phyloP scores from a whole-genome alignment of 805 yeast species.

The Lipomyces orientalis region DNA sequence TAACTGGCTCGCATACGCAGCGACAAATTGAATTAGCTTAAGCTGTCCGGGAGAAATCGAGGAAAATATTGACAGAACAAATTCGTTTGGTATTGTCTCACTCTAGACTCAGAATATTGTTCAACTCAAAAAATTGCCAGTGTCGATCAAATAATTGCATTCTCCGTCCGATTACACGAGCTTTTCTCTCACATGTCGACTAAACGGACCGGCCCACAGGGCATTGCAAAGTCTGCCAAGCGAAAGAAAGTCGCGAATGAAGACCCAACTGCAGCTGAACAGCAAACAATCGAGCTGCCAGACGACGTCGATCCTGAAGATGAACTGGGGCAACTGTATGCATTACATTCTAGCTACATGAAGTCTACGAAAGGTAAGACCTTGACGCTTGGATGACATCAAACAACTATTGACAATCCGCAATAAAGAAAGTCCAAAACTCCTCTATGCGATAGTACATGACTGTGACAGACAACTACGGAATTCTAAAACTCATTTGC shows the following conservation, averaged over 20 bases:
- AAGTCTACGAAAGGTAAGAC: constrained; percentile 57
- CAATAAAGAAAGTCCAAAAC: constrained; percentile 35
- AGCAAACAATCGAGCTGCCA: constrained; percentile 69
- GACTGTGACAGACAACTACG: constrained; percentile 81
- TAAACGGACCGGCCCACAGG: constrained; percentile 31
- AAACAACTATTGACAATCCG: not conserved
- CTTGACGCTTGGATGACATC: not conserved
- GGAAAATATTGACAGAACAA: not conserved
- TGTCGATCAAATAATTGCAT: not conserved
- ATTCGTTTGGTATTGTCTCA: not conserved
- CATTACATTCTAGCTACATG: constrained; percentile 70
- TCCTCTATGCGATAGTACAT: constrained; percentile 77
- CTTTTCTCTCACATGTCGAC: constrained; percentile 32
- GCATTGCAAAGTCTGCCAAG: constrained; percentile 31
- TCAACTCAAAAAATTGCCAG: not conserved
- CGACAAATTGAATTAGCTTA: too few relatives aligned
- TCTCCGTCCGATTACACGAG: not conserved
- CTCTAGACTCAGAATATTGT: not conserved
- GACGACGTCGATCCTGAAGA: constrained; percentile 76
- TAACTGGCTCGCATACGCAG: not conserved
- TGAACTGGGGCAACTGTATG: constrained; percentile 76
- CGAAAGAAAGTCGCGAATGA: constrained; percentile 28
- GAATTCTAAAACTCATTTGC: constrained; percentile 40
- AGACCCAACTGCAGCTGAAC: constrained; percentile 15
- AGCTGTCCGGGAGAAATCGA: too few relatives aligned